Evolutionary conservation across 805 yeast species (phyloP).

Genomic region (Jamesozyma piceae): DNA sequence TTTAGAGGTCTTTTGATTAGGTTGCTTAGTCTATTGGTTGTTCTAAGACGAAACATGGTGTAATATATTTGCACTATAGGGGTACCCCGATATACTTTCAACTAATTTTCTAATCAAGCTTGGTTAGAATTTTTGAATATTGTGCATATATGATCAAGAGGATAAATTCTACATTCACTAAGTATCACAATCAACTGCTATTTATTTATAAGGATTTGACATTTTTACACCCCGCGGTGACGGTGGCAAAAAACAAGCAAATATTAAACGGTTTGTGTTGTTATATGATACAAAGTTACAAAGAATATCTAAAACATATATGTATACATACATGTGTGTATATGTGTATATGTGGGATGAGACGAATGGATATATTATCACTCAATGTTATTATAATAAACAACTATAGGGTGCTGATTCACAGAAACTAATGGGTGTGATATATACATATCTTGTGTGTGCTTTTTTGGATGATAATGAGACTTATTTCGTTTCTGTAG

Average conservation of each 20-base stretch:
- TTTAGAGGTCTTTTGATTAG: background rate
- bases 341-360: background rate
- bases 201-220: background rate
- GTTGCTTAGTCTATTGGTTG: background rate
- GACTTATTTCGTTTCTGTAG: background rate
- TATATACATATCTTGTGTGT: no score
- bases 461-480: background rate
- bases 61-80: background rate
- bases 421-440: no score
- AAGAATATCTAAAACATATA: background rate
- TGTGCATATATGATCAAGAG: no score
- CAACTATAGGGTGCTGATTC: no score
- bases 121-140: no score
- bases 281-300: background rate
- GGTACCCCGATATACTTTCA: background rate
- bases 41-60: background rate
- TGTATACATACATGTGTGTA: background rate
- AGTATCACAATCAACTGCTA: background rate
- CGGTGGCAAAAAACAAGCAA: background rate
- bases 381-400: no score
- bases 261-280: background rate
- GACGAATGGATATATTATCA: no score
- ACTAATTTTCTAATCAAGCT: no score
- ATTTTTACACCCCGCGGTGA: background rate
- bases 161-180: no score